These are phyloP conservation scores for Vigna angularis DNA, from an alignment of 306 rosid genomes.

Conservation along the genomic window DNA sequence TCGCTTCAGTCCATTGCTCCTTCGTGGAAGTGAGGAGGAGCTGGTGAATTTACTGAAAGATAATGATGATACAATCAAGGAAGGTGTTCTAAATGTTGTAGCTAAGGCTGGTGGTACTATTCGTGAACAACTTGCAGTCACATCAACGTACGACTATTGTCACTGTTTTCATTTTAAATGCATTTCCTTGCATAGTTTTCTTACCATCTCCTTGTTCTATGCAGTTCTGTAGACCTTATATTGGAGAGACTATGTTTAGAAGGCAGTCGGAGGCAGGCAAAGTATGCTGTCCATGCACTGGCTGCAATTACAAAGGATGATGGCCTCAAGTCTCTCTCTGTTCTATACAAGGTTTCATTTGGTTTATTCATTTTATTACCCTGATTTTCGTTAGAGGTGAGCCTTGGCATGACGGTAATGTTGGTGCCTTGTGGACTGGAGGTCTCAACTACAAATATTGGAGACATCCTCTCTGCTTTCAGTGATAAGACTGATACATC, in stretches of 20 bases:
- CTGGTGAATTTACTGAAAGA: slow-evolving; percentile 84
- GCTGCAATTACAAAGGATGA: slow-evolving; percentile 97
- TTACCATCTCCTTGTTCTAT: slow-evolving; percentile 44
- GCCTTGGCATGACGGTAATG: not conserved
- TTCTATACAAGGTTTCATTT: slow-evolving; percentile 84
- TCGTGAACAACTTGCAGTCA: slow-evolving; percentile 77
- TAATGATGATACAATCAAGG: slow-evolving; percentile 78
- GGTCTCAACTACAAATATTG: not conserved
- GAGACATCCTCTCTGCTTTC: slow-evolving; percentile 10
- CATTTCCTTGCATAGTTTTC: slow-evolving; percentile 37
- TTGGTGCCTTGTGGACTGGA: not conserved
- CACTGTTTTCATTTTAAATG: slow-evolving; percentile 28
- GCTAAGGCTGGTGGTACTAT: slow-evolving; percentile 97
- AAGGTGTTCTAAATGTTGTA: slow-evolving; percentile 80
- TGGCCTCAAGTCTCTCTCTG: slow-evolving; percentile 94
- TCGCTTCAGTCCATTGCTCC: slow-evolving; percentile 84
- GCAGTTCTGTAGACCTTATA: slow-evolving; percentile 92
- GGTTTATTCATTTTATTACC: slow-evolving; percentile 38
- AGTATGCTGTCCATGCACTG: slow-evolving; percentile 94
- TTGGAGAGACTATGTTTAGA: slow-evolving; percentile 89
- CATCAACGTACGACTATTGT: slow-evolving; percentile 70
- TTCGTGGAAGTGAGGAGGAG: slow-evolving; percentile 81
- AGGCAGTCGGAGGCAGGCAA: slow-evolving; percentile 96
- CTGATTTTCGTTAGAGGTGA: slow-evolving; percentile 43
- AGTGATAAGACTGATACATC: not conserved